Percentiles rank a stretch among this genome's conserved stretches.
Evolutionary conservation across 1,284 basidiomycete species (phyloP).

Genomic region (Papiliotrema flavescens): DNA sequence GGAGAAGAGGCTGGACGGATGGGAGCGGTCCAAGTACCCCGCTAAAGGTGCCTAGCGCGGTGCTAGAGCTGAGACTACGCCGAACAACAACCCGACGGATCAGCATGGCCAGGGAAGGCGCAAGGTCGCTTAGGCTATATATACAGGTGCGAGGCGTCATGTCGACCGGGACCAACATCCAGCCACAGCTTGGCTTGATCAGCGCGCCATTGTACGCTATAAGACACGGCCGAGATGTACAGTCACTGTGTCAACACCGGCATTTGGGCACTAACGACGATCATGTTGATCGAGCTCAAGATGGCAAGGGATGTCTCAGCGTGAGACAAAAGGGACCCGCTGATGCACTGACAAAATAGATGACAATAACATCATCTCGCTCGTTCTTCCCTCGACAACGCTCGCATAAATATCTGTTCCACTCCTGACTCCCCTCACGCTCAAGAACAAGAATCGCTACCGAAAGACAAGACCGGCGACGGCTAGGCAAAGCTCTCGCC

Average conservation of each 20-base stretch:
- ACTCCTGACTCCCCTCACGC: no score
- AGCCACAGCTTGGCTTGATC: not conserved
- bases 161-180: not conserved
- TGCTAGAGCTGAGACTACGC: not conserved
- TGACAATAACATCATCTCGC: not conserved
- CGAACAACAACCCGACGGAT: not conserved
- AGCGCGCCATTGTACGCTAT: not conserved
- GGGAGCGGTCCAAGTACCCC: slow-evolving; percentile 33
- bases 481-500: not conserved
- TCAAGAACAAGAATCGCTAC: no score
- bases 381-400: not conserved
- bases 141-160: not conserved
- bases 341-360: not conserved
- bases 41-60: slow-evolving; percentile 34
- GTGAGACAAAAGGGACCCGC: not conserved
- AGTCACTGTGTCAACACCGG: no score
- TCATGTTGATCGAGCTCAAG: not conserved
- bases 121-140: no score
- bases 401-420: no score
- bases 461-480: not conserved
- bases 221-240: no score
- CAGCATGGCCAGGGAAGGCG: not conserved
- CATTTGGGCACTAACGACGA: no score
- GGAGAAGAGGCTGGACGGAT: slow-evolving; percentile 18
- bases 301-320: not conserved